Evolutionary conservation across 306 rosid species (phyloP).

Genomic region (Acacia acuminata): DNA sequence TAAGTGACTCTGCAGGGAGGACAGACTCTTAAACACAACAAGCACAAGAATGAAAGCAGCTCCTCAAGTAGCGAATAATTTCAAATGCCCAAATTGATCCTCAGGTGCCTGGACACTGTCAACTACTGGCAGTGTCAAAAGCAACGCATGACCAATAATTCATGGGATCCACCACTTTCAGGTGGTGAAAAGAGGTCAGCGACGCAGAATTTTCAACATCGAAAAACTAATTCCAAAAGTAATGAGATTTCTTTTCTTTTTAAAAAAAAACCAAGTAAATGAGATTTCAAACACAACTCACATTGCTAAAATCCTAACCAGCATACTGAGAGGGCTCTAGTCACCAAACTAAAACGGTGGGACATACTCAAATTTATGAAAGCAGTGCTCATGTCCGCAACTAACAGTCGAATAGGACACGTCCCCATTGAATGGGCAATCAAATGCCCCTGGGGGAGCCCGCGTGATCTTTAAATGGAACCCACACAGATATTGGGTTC

Average conservation of each 20-base stretch:
- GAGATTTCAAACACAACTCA: conserved; percentile 13
- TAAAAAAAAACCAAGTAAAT: neutral
- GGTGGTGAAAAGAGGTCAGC: neutral
- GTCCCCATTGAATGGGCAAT: conserved; percentile 35
- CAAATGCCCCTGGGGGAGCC: conserved; percentile 26
- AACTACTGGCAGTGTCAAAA: conserved; percentile 2
- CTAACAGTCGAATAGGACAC: conserved; percentile 30
- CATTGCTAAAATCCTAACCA: conserved; percentile 20
- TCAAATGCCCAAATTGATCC: conserved; percentile 13
- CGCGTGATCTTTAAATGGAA: conserved; percentile 50
- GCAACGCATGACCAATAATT: conserved; percentile 12
- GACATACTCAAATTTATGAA: conserved; percentile 41
- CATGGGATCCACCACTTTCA: conserved; percentile 32
- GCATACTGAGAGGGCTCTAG: conserved; percentile 30
- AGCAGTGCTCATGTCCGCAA: conserved; percentile 11
- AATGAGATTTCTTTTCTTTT: conserved; percentile 4
- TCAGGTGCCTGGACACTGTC: conserved; percentile 11
- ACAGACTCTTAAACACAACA: neutral
- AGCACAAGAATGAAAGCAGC: conserved; percentile 15
- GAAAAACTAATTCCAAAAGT: conserved; percentile 29
- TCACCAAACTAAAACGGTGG: conserved; percentile 37
- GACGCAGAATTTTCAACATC: conserved; percentile 23
- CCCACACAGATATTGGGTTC: conserved; percentile 59
- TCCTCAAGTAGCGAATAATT: conserved; percentile 12
- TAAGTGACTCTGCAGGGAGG: neutral